Evolutionary conservation across 2,329 filamentous ascomycete species (phyloP).

Genomic region (Onygenales sp.): DNA sequence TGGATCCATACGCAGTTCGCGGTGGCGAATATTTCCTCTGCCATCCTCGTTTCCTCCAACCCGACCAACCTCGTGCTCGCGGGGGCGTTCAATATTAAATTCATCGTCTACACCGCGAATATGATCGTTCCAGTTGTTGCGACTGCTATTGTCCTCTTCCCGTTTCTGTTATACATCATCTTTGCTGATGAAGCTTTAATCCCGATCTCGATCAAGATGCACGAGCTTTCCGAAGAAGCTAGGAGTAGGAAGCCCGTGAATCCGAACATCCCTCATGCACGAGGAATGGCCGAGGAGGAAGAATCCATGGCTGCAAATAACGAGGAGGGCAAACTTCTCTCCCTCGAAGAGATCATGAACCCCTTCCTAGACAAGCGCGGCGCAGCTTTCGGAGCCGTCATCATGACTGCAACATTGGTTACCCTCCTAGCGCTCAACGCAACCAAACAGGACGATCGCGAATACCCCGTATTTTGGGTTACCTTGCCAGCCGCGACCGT

Average conservation of each 20-base stretch:
- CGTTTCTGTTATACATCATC: conserved; percentile 59
- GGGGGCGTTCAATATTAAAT: conserved; percentile 61
- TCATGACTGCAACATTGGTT: conserved; percentile 60
- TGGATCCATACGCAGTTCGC: conserved; percentile 68
- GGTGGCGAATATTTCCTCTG: conserved; percentile 63
- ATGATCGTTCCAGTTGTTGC: conserved; percentile 63
- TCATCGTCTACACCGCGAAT: conserved; percentile 66
- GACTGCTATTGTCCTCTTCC: conserved; percentile 60
- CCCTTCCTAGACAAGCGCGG: conserved; percentile 60
- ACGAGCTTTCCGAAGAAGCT: conserved; percentile 52
- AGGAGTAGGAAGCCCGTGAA: conserved; percentile 53
- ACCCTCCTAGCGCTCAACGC: conserved; percentile 59
- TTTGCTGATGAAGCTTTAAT: conserved; percentile 57
- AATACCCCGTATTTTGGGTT: conserved; percentile 56
- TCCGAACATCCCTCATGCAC: conserved; percentile 60
- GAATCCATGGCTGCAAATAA: conserved; percentile 37
- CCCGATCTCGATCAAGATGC: conserved; percentile 57
- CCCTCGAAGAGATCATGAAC: conserved; percentile 65
- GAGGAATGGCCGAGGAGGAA: conserved; percentile 46
- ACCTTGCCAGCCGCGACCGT: conserved; percentile 59
- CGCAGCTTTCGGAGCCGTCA: conserved; percentile 52
- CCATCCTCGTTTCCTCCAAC: conserved; percentile 68
- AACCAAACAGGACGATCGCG: conserved; percentile 38
- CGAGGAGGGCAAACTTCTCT: conserved; percentile 46
- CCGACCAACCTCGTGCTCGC: conserved; percentile 67